Percentiles rank a stretch among this genome's conserved stretches.
These are phyloP conservation scores for Chamaecyparis obtusa DNA, from an alignment of 75 land plant species.

Conservation along the genomic window DNA sequence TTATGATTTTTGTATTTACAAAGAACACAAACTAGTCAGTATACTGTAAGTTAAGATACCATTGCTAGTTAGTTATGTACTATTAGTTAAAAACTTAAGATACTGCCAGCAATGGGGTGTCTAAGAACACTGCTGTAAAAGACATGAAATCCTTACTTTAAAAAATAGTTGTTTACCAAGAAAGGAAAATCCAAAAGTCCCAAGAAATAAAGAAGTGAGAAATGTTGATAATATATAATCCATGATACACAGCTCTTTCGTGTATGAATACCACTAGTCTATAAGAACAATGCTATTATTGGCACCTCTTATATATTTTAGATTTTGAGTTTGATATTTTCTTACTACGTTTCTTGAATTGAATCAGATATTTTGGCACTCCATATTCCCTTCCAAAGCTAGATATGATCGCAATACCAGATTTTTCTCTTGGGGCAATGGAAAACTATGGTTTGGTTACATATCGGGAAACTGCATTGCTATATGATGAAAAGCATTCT, in stretches of 20 bases:
- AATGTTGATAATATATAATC: not conserved
- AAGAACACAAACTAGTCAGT: not conserved
- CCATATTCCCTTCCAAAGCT: slow-evolving; percentile 89
- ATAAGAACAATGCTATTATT: not conserved
- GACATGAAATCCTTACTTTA: not conserved
- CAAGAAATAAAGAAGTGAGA: not conserved
- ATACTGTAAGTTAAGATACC: not conserved
- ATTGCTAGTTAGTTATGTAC: too few relatives aligned
- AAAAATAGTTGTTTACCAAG: not conserved
- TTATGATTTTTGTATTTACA: not conserved
- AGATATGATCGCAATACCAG: slow-evolving; percentile 97
- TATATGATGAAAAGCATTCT: slow-evolving; percentile 89
- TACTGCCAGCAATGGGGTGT: not conserved
- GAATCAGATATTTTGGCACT: slow-evolving; percentile 76
- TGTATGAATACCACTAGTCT: not conserved
- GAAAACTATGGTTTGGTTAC: slow-evolving; percentile 98
- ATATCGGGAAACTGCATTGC: slow-evolving; percentile 89
- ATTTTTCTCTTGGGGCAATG: slow-evolving; percentile 99
- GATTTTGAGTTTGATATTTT: not conserved
- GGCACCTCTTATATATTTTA: not conserved
- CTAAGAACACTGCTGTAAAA: not conserved
- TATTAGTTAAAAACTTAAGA: not conserved
- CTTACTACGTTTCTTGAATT: not conserved
- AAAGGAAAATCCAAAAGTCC: not conserved
- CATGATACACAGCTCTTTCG: not conserved